Conservation (phyloP, 257 asterid genomes). For the Asclepias syriaca region DNA sequence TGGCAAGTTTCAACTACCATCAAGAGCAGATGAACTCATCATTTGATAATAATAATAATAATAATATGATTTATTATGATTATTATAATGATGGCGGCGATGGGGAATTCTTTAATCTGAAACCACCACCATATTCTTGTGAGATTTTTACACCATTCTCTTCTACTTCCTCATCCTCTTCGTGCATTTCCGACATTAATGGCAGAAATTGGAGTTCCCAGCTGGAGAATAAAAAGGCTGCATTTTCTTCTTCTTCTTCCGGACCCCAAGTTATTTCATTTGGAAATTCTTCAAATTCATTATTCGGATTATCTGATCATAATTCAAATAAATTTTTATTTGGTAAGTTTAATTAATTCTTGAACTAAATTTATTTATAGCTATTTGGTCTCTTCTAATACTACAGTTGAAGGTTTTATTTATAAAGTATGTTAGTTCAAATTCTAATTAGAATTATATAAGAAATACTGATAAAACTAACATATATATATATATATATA, state of each 20-base stretch:
- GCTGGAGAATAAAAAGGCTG: background rate
- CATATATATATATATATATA: no score
- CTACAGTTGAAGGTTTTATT: no score
- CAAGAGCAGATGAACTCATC: background rate
- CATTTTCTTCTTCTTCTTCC: background rate
- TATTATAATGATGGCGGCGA: background rate
- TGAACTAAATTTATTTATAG: no score
- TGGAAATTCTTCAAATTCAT: background rate
- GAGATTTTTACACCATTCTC: background rate
- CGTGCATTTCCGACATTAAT: background rate
- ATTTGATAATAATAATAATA: background rate
- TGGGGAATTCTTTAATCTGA: constrained; percentile 3
- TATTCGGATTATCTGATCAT: no score
- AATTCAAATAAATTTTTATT: background rate
- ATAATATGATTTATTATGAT: background rate
- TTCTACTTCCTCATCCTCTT: background rate
- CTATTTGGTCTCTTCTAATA: no score
- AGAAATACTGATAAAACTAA: no score
- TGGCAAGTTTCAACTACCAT: constrained; percentile 5
- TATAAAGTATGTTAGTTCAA: no score
- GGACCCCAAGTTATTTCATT: constrained; percentile 19
- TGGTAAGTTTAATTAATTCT: background rate
- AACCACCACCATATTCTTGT: background rate
- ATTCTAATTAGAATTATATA: no score
- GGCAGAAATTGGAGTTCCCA: background rate